Percentiles rank a stretch among this genome's conserved stretches.
Evolutionary conservation across 2,329 filamentous ascomycete genomes (phyloP).

Genomic region (Fusarium sp.): DNA sequence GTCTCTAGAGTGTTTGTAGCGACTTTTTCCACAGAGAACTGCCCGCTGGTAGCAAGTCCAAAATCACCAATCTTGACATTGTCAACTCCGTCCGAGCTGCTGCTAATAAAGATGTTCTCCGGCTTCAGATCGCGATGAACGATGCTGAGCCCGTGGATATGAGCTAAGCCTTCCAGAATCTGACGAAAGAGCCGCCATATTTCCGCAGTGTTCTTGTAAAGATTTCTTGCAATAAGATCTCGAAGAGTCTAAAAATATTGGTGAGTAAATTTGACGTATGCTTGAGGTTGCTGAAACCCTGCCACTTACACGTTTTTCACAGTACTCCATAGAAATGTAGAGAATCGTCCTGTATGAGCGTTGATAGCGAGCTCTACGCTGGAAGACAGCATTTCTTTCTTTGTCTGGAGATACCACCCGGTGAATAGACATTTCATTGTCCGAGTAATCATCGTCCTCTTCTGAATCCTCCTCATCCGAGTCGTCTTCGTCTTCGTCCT

Average conservation of each 20-base stretch:
- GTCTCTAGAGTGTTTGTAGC: conserved; percentile 59
- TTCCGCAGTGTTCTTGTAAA: conserved; percentile 81
- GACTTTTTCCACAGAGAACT: conserved; percentile 74
- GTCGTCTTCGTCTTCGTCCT: conserved; percentile 61
- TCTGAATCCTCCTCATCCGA: conserved; percentile 62
- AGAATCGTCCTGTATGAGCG: conserved; percentile 77
- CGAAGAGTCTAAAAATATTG: conserved; percentile 73
- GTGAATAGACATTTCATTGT: conserved; percentile 51
- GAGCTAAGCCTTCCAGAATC: conserved; percentile 87
- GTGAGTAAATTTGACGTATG: conserved; percentile 9
- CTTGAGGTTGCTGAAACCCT: no score
- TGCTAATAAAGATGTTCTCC: conserved; percentile 92
- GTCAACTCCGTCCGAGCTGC: conserved; percentile 77
- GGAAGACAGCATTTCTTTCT: conserved; percentile 49
- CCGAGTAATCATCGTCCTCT: conserved; percentile 61
- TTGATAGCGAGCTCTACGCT: conserved; percentile 57
- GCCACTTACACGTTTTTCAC: conserved; percentile 80
- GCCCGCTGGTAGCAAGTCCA: conserved; percentile 90
- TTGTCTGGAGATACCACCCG: conserved; percentile 50
- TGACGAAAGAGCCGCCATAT: conserved; percentile 93
- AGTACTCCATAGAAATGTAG: conserved; percentile 99
- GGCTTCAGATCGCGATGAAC: conserved; percentile 97
- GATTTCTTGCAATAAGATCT: conserved; percentile 82
- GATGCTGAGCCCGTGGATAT: conserved; percentile 91
- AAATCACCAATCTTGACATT: conserved; percentile 98